Evolutionary conservation across 2,329 filamentous ascomycete genomes (phyloP).

Genomic region (Cryphonectria carpinicola): DNA sequence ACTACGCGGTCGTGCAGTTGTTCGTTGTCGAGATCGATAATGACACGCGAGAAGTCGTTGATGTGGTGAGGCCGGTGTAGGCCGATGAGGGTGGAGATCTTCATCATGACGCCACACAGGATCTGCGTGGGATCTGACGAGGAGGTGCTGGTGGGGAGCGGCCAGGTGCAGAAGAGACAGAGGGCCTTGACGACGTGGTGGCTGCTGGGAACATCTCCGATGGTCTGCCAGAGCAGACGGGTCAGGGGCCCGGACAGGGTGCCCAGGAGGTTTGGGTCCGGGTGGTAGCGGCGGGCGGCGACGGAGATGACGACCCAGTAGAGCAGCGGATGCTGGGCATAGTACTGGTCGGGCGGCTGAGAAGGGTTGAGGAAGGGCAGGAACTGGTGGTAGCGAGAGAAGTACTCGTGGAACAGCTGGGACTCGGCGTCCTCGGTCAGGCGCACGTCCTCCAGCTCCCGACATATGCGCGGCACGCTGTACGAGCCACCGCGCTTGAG

Average conservation of each 20-base stretch:
- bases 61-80: slow-evolving; percentile 80
- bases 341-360: slow-evolving; percentile 73
- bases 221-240: slow-evolving; percentile 74
- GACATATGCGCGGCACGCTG: slow-evolving; percentile 60
- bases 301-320: slow-evolving; percentile 86
- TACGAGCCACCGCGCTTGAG: slow-evolving; percentile 69
- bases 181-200: slow-evolving; percentile 83
- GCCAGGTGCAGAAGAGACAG: slow-evolving; percentile 81
- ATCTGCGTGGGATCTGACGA: slow-evolving; percentile 82
- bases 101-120: slow-evolving; percentile 83
- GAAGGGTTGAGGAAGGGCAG: slow-evolving; percentile 73
- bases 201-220: slow-evolving; percentile 76
- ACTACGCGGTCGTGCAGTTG: slow-evolving; percentile 78
- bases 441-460: slow-evolving; percentile 66
- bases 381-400: slow-evolving; percentile 75
- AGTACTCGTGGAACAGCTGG: slow-evolving; percentile 69
- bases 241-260: slow-evolving; percentile 71
- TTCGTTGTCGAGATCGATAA: slow-evolving; percentile 75
- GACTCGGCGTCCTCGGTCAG: slow-evolving; percentile 66
- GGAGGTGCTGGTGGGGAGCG: slow-evolving; percentile 79
- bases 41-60: slow-evolving; percentile 79
- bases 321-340: slow-evolving; percentile 75
- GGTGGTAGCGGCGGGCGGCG: slow-evolving; percentile 70
- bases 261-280: slow-evolving; percentile 66
- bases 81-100: slow-evolving; percentile 81